phyloP scores from a whole-genome alignment of 257 asterid species.

The Sherardia arvensis region DNA sequence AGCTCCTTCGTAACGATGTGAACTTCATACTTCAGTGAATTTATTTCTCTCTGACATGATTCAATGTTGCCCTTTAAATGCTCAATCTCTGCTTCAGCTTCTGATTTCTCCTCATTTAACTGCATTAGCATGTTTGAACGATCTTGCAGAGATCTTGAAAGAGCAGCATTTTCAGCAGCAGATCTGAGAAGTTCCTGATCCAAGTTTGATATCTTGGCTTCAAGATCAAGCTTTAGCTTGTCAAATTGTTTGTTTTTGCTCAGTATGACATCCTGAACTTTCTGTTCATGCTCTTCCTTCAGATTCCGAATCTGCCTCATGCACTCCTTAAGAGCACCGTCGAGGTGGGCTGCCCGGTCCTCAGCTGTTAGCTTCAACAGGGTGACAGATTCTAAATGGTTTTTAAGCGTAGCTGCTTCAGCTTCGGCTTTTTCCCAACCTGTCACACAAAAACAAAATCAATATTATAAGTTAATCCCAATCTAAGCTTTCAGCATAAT shows the following conservation, averaged over 20 bases:
- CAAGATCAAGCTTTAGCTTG: conserved; percentile 70
- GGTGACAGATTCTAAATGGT: conserved; percentile 86
- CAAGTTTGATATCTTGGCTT: conserved; percentile 46
- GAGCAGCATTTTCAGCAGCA: conserved; percentile 77
- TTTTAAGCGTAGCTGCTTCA: conserved; percentile 78
- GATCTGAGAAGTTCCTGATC: conserved; percentile 73
- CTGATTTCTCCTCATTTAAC: conserved; percentile 72
- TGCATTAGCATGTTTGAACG: conserved; percentile 78
- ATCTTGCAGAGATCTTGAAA: conserved; percentile 86
- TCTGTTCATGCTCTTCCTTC: conserved; percentile 81
- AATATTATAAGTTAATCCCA: not conserved
- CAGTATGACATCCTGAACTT: conserved; percentile 56
- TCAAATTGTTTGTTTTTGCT: conserved; percentile 66
- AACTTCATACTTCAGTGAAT: conserved; percentile 73
- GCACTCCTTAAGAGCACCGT: conserved; percentile 95
- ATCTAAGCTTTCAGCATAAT: not conserved
- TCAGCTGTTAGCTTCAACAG: conserved; percentile 89
- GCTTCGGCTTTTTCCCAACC: conserved; percentile 99
- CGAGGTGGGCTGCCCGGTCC: conserved; percentile 81
- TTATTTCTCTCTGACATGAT: conserved; percentile 65
- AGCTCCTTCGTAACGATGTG: conserved; percentile 74
- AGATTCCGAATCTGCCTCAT: conserved; percentile 80
- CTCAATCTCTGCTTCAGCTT: conserved; percentile 73
- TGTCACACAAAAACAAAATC: conserved; percentile 28
- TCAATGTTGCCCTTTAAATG: conserved; percentile 50